Conservation (phyloP, 208 protist species). For the Naegleria fowleri region DNA sequence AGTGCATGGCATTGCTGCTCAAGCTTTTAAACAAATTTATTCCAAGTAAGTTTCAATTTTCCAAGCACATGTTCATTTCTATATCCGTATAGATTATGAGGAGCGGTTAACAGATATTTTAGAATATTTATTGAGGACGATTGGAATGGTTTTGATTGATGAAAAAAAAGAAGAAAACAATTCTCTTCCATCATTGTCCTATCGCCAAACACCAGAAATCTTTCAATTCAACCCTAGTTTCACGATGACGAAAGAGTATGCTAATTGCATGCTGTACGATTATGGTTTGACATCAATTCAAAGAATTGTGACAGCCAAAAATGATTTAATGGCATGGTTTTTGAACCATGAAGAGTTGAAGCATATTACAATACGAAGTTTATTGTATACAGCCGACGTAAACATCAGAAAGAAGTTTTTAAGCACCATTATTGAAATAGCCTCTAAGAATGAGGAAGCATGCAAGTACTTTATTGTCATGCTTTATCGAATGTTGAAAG, state of each 20-base stretch:
- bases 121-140: background rate
- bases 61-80: no score
- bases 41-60: no score
- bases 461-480: background rate
- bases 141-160: background rate
- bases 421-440: background rate
- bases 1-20: background rate
- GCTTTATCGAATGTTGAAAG: background rate
- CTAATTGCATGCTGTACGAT: background rate
- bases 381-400: background rate
- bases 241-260: background rate
- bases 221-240: background rate
- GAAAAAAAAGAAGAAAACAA: background rate
- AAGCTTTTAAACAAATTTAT: background rate
- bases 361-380: background rate
- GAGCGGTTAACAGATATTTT: background rate
- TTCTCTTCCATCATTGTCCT: background rate
- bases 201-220: background rate
- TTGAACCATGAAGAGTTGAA: background rate
- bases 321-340: background rate
- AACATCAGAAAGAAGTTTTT: background rate
- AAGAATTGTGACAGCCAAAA: background rate
- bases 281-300: background rate
- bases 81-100: background rate
- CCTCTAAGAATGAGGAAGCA: background rate